Evolutionary conservation across 2,329 filamentous ascomycete species (phyloP).

Genomic region (Trichoderma aggressivum): DNA sequence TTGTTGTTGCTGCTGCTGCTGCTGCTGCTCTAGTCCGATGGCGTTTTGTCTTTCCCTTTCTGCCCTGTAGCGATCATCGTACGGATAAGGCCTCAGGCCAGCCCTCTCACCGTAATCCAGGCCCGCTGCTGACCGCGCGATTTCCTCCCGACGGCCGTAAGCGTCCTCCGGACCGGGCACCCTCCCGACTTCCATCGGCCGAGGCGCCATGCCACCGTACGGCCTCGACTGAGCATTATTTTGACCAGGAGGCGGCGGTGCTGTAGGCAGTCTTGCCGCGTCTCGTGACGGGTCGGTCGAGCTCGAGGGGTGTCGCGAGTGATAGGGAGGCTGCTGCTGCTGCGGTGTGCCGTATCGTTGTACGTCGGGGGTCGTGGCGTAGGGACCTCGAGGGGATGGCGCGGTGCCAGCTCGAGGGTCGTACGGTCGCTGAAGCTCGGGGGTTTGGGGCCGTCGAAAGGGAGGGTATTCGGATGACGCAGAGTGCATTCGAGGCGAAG

Average conservation of each 20-base stretch:
- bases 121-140: constrained; percentile 33
- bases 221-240: constrained; percentile 50
- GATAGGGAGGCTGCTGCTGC: constrained; percentile 36
- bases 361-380: constrained; percentile 56
- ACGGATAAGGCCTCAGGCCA: constrained; percentile 41
- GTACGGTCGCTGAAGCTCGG: constrained; percentile 62
- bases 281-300: constrained; percentile 45
- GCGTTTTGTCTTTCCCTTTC: constrained; percentile 48
- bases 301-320: constrained; percentile 48
- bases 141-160: constrained; percentile 51
- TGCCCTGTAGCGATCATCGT: constrained; percentile 53
- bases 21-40: constrained; percentile 35
- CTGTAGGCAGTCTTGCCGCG: constrained; percentile 35
- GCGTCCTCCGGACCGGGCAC: constrained; percentile 38
- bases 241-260: constrained; percentile 48
- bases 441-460: constrained; percentile 67
- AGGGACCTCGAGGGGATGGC: constrained; percentile 49
- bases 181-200: constrained; percentile 47
- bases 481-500: constrained; percentile 54
- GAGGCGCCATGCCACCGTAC: constrained; percentile 43
- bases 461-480: constrained; percentile 57
- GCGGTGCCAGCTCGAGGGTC: constrained; percentile 44
- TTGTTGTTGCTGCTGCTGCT: constrained; percentile 28
- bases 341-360: constrained; percentile 60
- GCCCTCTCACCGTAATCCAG: constrained; percentile 54